Evolutionary conservation across 768 basidiomycete species (phyloP).

Genomic region (Tulasnella sp.): DNA sequence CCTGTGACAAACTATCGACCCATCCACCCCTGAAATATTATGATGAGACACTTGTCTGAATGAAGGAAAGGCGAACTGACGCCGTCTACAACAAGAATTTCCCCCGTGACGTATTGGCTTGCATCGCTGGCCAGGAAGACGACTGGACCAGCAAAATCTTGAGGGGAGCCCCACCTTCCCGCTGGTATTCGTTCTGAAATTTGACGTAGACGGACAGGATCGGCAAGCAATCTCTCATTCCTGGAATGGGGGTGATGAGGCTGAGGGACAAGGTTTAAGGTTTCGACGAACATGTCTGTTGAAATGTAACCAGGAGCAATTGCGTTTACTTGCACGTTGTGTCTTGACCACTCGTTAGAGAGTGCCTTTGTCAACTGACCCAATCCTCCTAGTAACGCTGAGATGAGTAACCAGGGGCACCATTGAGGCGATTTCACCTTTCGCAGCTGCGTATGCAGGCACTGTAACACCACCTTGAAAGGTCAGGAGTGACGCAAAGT

Average conservation of each 20-base stretch:
- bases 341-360: constrained; percentile 84
- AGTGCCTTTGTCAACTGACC: constrained; percentile 80
- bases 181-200: constrained; percentile 65
- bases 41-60: neutral
- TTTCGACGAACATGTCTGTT: constrained; percentile 62
- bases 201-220: constrained; percentile 54
- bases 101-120: constrained; percentile 61
- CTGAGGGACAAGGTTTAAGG: neutral
- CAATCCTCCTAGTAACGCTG: constrained; percentile 34
- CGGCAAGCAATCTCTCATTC: constrained; percentile 51
- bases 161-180: constrained; percentile 56
- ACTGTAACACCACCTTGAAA: constrained; percentile 57
- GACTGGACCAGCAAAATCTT: constrained; percentile 60
- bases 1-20: too few relatives aligned
- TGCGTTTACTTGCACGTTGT: constrained; percentile 80
- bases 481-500: constrained; percentile 49
- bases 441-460: constrained; percentile 85
- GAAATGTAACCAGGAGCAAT: constrained; percentile 81
- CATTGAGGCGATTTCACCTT: constrained; percentile 39
- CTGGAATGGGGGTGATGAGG: constrained; percentile 28
- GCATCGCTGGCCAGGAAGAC: constrained; percentile 59
- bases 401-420: constrained; percentile 13
- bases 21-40: neutral
- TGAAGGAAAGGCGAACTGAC: neutral
- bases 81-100: constrained; percentile 44